phyloP scores from a whole-genome alignment of 306 rosid genomes.

The Herpetospermum pedunculosum region DNA sequence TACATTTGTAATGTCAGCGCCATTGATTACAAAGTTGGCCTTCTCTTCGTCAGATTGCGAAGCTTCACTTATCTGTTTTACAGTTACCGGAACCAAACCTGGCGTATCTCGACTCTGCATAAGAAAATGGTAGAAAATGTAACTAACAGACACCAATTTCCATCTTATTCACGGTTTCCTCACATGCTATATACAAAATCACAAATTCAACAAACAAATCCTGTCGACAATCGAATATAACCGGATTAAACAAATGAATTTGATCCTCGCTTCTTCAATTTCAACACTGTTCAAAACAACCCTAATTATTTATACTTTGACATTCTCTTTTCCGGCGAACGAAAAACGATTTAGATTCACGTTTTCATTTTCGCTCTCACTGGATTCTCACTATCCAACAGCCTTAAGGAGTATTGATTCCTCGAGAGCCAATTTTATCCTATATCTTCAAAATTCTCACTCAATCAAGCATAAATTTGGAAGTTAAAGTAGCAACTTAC shows the following conservation, averaged over 20 bases:
- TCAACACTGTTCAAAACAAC: neutral
- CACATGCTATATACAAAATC: neutral
- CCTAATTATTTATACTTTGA: neutral
- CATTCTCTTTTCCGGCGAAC: neutral
- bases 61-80: conserved; percentile 83
- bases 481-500: conserved; percentile 23
- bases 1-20: conserved; percentile 74
- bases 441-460: neutral
- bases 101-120: conserved; percentile 52
- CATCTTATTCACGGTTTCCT: neutral
- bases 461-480: conserved; percentile 9
- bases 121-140: neutral
- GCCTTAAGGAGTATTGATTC: neutral
- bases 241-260: too few species aligned
- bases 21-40: conserved; percentile 55
- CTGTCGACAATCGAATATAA: neutral
- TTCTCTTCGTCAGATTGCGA: conserved; percentile 80
- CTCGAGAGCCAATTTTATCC: neutral
- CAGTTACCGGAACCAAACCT: conserved; percentile 78
- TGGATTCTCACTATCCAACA: neutral
- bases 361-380: neutral
- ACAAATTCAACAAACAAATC: neutral
- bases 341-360: neutral
- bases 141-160: neutral
- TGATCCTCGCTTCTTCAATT: neutral